Base-by-base conservation (phyloP, 2,329 filamentous ascomycete genomes). In the Pyrenophora tritici-repentis region DNA sequence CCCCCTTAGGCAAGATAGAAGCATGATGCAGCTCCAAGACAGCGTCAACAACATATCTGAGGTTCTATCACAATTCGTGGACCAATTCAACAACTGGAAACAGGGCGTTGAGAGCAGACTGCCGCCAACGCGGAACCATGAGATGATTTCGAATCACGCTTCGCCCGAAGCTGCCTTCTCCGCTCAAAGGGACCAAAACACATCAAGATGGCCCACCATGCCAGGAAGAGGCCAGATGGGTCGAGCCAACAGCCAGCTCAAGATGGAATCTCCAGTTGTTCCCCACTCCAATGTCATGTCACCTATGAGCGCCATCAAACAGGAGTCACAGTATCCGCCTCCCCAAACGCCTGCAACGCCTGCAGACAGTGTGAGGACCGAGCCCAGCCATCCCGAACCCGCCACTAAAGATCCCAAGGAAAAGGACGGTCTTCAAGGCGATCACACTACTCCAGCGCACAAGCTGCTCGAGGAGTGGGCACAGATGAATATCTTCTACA, bases 381-480 rank as follows among this genome's bases (percentile, higher is more conserved):
- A 66, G 17, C 58, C 58, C 32, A 65, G 65, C 22, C 61, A 56
- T 33, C 36, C 43, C 4, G 22, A 24, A 9, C 22, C 22, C 6
- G 56, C 55, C 8, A 60, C 55, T 14, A 47, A 45, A 2, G 42
- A 45, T 18, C 50, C 56, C 6, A 63, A 67, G 40, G 66, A 70
- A 17, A 67, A 60, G 40, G 58, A 47, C 7, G 69, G 68, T n/a
- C 89, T 96, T 48, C 89, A 91, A 1, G 83, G 86, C 22, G 90
- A 96, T 60, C 93, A 97, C 67, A 95, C 90, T 0, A 97, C 92
- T 0, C 85, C 91, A n/a, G 91, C 91, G 1, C 90, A 94, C 42
- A 84, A 91, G 56, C 78, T 97, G 14, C 77, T 97, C 75, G 79
- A 67, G 75, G 81, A 55, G 68, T 97, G 67, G 85, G 90, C 29